Conservation (phyloP, 305 asterid genomes). For the Solanum chacoense region DNA sequence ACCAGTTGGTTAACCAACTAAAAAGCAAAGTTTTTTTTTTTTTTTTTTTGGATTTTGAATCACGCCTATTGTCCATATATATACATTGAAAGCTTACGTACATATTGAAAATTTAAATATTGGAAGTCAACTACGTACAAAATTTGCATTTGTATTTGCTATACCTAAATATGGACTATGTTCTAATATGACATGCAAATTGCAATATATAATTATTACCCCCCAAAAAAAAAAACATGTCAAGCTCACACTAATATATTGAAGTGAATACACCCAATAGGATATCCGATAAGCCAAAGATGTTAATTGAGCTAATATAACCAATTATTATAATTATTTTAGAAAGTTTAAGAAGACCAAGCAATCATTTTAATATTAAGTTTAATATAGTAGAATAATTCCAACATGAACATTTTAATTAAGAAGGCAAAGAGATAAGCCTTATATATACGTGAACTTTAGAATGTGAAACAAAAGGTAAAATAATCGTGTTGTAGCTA, state of each 20-base stretch:
- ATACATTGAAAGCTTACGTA: not conserved
- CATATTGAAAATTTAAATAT: not conserved
- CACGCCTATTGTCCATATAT: not conserved
- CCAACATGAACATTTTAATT: not conserved
- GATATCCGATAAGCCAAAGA: not conserved
- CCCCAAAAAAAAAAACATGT: not conserved
- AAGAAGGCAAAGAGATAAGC: not conserved
- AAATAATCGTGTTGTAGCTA: not conserved
- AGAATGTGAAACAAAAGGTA: not conserved
- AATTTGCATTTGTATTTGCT: not conserved
- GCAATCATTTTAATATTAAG: not conserved
- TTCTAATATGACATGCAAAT: not conserved
- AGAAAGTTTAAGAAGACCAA: not conserved
- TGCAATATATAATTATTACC: not conserved
- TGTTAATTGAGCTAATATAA: not conserved
- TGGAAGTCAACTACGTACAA: not conserved
- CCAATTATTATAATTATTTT: not conserved
- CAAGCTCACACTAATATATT: not conserved
- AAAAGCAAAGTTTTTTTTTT: not conserved
- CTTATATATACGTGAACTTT: not conserved
- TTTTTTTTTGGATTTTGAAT: not conserved
- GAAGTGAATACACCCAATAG: not conserved
- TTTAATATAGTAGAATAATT: not conserved
- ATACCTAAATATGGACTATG: not conserved
- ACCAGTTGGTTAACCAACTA: not conserved